phyloP scores from a whole-genome alignment of 2,329 filamentous ascomycete genomes.

The Neonectria punicea region DNA sequence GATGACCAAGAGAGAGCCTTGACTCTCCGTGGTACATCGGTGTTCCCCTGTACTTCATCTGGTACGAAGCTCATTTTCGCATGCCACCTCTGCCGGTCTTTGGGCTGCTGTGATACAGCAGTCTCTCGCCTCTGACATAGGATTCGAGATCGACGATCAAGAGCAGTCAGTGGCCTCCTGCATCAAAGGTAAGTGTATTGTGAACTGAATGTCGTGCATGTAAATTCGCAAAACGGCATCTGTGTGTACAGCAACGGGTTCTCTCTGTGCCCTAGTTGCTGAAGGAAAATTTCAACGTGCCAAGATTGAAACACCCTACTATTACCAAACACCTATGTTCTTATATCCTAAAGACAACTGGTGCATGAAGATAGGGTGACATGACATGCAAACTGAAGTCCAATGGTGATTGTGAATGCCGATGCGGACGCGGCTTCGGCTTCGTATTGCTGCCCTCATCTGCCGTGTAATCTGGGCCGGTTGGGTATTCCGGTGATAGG shows the following conservation, averaged over 20 bases:
- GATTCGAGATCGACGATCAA: constrained; percentile 1
- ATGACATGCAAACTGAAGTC: constrained; percentile 39
- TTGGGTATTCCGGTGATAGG: neutral
- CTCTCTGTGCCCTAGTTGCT: constrained; percentile 62
- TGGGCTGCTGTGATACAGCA: neutral
- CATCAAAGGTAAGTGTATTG: constrained; percentile 13
- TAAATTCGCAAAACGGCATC: constrained; percentile 56
- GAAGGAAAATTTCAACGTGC: constrained; percentile 68
- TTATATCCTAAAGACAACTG: constrained; percentile 52
- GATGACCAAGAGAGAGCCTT: neutral
- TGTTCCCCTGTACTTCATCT: neutral
- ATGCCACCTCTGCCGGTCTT: neutral
- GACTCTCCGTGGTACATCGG: constrained; percentile 1
- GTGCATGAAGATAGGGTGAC: constrained; percentile 68
- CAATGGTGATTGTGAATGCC: neutral
- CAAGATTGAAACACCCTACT: constrained; percentile 61
- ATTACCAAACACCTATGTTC: constrained; percentile 68
- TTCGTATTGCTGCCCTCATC: neutral
- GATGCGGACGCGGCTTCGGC: neutral
- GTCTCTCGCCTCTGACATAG: neutral
- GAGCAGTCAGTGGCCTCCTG: neutral
- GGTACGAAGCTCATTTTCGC: neutral
- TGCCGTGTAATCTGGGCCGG: neutral
- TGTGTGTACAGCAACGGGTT: constrained; percentile 70
- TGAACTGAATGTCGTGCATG: constrained; percentile 32